Evolutionary conservation across 148 eudicot genomes (phyloP), one percentile per base, ranked within the genome.

Genomic region (Rhododendron kiyosumense): DNA sequence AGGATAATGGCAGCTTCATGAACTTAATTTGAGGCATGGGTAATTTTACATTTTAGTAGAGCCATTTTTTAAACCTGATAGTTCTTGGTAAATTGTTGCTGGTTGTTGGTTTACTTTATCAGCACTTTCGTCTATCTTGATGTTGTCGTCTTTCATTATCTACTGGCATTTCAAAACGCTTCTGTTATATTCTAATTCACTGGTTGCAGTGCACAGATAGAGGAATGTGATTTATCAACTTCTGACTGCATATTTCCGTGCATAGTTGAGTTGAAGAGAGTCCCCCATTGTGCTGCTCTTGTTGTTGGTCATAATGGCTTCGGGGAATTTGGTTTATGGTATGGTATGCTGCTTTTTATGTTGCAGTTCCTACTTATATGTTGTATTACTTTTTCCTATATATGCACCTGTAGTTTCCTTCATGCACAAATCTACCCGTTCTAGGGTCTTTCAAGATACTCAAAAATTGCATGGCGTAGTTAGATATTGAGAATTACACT

Each of bases 261-360:
- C 81, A 84, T 93, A 17, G 88, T 93, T 84, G 98, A 97, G 88
- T 86, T 97, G 89, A 92, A 94, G 89, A 94, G 89, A 90, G 90
- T 97, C 87, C 98, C 98, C 80, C 89, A 90, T 43, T 88, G 87
- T 54, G 81, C 91, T 81, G 78, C 87, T 78, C 88, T 95, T 85
- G 89, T 97, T 75, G 75, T 97, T 87, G 98, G 99, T 81, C 98
- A 97, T 86, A 95, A 95, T 87, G 98, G 98, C 78, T 92, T 90
- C 86, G 99, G 98, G 82, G 95, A 94, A 65, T 97, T 97, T 82
- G 89, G 93, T 88, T 81, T 97, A 67, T 97, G 99, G 99, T 97
- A 94, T 87, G 91, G 98, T 97, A 94, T 87, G 92, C 86, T 81
- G 22, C 80, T 85, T 79, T 86, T 36, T 46, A 26, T 57, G 79